Evolutionary conservation across 1,139 yeast genomes (phyloP).

Genomic region (Geotrichum armillariae): DNA sequence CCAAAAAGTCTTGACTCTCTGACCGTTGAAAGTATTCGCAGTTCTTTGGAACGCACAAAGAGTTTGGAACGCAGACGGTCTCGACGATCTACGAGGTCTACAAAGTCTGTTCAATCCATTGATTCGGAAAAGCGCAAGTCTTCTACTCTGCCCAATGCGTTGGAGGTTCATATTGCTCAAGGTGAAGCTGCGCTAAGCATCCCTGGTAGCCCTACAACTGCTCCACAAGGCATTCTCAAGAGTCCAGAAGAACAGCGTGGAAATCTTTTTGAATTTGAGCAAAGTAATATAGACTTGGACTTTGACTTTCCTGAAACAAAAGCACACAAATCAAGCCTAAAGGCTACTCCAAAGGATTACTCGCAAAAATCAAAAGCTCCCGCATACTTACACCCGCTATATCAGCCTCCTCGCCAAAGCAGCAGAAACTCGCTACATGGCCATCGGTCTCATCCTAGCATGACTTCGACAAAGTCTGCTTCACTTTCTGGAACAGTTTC

Average conservation of each 20-base stretch:
- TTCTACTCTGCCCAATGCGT: constrained; percentile 34
- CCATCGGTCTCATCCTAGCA: constrained; percentile 22
- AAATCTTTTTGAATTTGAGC: constrained; percentile 1
- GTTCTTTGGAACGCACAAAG: constrained; percentile 40
- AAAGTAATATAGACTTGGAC: constrained; percentile 12
- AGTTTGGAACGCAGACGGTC: constrained; percentile 40
- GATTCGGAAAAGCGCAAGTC: constrained; percentile 21
- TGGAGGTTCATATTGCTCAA: constrained; percentile 33
- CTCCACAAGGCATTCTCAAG: constrained; percentile 33
- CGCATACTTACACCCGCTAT: constrained; percentile 25
- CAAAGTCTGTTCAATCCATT: constrained; percentile 14
- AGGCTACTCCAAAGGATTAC: constrained; percentile 12
- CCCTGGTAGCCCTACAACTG: constrained; percentile 19
- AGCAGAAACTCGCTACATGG: constrained; percentile 18
- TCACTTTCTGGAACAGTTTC: constrained; percentile 51
- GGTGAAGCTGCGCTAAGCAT: constrained; percentile 14
- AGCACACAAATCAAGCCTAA: constrained; percentile 10
- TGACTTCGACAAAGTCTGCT: constrained; percentile 7
- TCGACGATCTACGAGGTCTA: constrained; percentile 28
- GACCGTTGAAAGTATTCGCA: constrained; percentile 39
- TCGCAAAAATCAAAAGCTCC: not conserved
- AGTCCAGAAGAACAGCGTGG: constrained; percentile 1
- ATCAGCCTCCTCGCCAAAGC: constrained; percentile 27
- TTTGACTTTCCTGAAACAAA: constrained; percentile 18
- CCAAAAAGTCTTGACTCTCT: constrained; percentile 39